These are phyloP conservation scores for Erodium moschatum DNA, from an alignment of 441 rosid genomes.

Conservation along the genomic window DNA sequence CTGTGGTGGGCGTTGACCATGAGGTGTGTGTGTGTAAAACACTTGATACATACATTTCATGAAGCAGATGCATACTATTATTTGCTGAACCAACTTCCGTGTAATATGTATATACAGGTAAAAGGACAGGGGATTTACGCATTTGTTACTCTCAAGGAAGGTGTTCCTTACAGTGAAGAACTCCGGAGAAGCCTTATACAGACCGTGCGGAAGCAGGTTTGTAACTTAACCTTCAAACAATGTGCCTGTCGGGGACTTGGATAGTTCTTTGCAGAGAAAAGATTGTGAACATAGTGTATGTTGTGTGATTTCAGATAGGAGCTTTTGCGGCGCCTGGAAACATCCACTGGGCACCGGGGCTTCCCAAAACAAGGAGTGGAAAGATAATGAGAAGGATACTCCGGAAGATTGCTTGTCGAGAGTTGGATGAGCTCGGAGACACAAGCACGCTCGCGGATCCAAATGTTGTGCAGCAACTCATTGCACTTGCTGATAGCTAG, in stretches of 20 bases:
- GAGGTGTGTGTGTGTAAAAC: slow-evolving; percentile 47
- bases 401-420: slow-evolving; percentile 81
- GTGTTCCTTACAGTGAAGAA: slow-evolving; percentile 69
- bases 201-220: slow-evolving; percentile 68
- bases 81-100: too few species aligned
- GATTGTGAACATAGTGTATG: background rate
- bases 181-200: slow-evolving; percentile 61
- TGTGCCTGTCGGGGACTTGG: background rate
- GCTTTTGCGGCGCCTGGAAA: slow-evolving; percentile 92
- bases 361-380: slow-evolving; percentile 93
- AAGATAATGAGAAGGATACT: slow-evolving; percentile 92
- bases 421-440: slow-evolving; percentile 84
- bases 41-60: too few species aligned
- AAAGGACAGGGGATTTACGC: slow-evolving; percentile 96
- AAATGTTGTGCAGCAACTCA: slow-evolving; percentile 62
- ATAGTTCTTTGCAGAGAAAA: background rate
- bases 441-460: slow-evolving; percentile 92
- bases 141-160: slow-evolving; percentile 78
- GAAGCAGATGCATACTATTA: too few species aligned
- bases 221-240: background rate
- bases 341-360: slow-evolving; percentile 89
- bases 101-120: too few species aligned
- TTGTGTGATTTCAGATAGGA: slow-evolving; percentile 50
- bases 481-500: slow-evolving; percentile 52
- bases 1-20: slow-evolving; percentile 88